phyloP scores from a whole-genome alignment of 2,329 filamentous ascomycete genomes.

The Curvularia lunata region DNA sequence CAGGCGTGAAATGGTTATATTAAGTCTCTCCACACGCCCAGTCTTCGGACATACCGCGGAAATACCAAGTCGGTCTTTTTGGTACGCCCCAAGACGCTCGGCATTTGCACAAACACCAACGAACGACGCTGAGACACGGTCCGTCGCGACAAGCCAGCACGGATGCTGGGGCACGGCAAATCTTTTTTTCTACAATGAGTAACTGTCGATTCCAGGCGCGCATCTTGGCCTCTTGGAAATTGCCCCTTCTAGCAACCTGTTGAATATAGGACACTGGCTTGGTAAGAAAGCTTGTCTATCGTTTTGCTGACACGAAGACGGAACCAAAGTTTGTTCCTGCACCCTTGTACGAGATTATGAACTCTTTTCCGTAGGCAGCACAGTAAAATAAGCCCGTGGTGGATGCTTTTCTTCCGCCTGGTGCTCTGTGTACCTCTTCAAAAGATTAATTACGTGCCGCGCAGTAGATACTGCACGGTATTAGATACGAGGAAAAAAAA shows the following conservation, averaged over 20 bases:
- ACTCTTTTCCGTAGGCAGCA: not conserved
- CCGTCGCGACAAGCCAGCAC: not conserved
- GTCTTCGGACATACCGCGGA: slow-evolving; percentile 10
- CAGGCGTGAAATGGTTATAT: slow-evolving; percentile 19
- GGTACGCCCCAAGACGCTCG: not conserved
- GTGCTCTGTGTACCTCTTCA: not conserved
- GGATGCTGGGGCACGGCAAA: not conserved
- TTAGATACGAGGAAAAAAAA: slow-evolving; percentile 1
- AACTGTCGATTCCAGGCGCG: slow-evolving; percentile 13
- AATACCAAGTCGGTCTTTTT: slow-evolving; percentile 6
- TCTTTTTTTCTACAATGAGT: slow-evolving; percentile 9
- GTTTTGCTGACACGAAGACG: not conserved
- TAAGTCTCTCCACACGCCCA: slow-evolving; percentile 4
- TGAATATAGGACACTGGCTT: slow-evolving; percentile 13
- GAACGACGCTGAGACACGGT: slow-evolving; percentile 1
- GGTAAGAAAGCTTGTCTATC: slow-evolving; percentile 8
- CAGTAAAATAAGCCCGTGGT: not conserved
- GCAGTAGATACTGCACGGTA: not conserved
- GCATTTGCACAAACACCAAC: not conserved
- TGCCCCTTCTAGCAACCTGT: slow-evolving; percentile 7
- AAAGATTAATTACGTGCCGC: not conserved
- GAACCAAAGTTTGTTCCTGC: not conserved
- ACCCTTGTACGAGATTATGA: not conserved
- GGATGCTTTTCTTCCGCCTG: not conserved
- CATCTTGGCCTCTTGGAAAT: slow-evolving; percentile 10